Evolutionary conservation across 2,329 filamentous ascomycete species (phyloP).

Genomic region (Penicillium sp.): DNA sequence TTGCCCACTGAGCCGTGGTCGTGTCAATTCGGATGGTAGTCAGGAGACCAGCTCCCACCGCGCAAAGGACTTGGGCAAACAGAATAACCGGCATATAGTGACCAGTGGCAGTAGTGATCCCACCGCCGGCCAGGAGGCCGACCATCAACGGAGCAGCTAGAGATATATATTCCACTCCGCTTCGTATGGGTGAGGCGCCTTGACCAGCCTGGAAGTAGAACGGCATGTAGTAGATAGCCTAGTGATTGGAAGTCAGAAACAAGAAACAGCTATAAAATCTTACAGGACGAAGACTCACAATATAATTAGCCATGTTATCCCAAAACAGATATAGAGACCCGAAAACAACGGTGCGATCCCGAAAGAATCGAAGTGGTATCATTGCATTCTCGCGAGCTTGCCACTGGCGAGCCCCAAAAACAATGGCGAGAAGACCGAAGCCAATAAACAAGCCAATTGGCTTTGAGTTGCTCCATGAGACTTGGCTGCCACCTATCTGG

Average conservation of each 20-base stretch:
- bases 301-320: too few relatives aligned
- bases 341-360: background rate
- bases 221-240: too few relatives aligned
- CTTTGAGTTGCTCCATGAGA: background rate
- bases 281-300: too few relatives aligned
- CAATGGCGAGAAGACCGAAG: background rate
- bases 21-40: background rate
- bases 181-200: too few relatives aligned
- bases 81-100: background rate
- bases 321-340: background rate
- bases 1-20: too few relatives aligned
- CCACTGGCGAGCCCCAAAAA: background rate
- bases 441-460: background rate
- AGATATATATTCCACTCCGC: too few relatives aligned
- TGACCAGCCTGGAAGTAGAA: too few relatives aligned
- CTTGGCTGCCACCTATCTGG: background rate
- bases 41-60: background rate
- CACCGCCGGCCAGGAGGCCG: background rate
- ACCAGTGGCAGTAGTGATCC: background rate
- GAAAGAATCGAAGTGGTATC: background rate
- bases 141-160: background rate
- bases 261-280: too few relatives aligned
- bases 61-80: background rate
- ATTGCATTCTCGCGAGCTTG: background rate
- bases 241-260: too few relatives aligned